phyloP scores from a whole-genome alignment of 768 basidiomycete species.

The Trametes sanguinea region DNA sequence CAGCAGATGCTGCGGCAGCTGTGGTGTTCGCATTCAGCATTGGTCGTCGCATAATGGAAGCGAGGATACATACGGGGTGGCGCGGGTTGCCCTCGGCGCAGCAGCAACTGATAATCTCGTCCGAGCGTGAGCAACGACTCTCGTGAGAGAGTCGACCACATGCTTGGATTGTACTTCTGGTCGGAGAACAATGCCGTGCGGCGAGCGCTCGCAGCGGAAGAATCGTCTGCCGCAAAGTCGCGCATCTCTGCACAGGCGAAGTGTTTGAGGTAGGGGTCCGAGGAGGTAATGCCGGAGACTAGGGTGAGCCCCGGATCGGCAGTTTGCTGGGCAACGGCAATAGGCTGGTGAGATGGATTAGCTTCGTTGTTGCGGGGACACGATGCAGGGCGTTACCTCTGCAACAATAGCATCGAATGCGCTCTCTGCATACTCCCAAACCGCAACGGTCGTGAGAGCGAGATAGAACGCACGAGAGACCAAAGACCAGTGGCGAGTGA shows the following conservation, averaged over 20 bases:
- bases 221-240: conserved; percentile 48
- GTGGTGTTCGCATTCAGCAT: neutral
- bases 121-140: conserved; percentile 64
- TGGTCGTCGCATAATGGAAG: neutral
- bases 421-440: conserved; percentile 65
- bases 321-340: conserved; percentile 45
- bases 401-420: conserved; percentile 62
- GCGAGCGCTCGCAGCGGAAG: conserved; percentile 42
- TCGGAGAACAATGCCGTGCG: conserved; percentile 66
- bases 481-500: conserved; percentile 46
- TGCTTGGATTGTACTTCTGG: conserved; percentile 60
- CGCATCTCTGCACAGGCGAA: conserved; percentile 69
- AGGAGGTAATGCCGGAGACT: conserved; percentile 64
- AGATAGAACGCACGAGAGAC: conserved; percentile 52
- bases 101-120: conserved; percentile 65
- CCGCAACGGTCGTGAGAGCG: conserved; percentile 50
- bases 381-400: conserved; percentile 42
- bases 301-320: conserved; percentile 57
- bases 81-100: conserved; percentile 55
- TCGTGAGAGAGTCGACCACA: conserved; percentile 64
- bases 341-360: conserved; percentile 39
- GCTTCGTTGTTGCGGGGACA: neutral
- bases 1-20: conserved; percentile 33
- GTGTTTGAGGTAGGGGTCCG: conserved; percentile 53
- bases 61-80: conserved; percentile 24